Conservation (phyloP, 345 rosid genomes). For the Eucalyptus microcorys region DNA sequence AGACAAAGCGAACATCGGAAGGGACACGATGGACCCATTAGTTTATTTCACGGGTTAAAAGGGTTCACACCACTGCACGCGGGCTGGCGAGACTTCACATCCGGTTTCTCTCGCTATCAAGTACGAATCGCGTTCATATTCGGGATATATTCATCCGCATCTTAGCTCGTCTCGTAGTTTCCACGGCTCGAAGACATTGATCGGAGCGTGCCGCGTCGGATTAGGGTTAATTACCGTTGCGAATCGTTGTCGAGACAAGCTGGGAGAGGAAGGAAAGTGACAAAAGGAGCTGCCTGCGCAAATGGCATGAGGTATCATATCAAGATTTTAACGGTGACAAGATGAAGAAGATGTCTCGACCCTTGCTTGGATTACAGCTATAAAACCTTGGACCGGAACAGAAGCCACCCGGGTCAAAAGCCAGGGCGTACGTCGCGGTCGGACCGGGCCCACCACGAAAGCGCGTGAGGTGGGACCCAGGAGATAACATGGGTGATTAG, state of each 20-base stretch:
- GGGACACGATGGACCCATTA: background rate
- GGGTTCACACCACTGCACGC: background rate
- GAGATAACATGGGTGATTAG: conserved; percentile 9
- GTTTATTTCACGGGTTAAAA: background rate
- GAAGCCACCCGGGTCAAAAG: background rate
- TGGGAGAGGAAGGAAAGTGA: background rate
- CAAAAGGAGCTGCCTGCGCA: background rate
- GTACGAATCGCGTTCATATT: background rate
- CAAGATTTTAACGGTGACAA: background rate
- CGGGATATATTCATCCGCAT: background rate
- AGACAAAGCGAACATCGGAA: background rate
- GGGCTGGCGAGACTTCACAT: background rate
- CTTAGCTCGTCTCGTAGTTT: background rate
- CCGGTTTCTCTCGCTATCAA: background rate
- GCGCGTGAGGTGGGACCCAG: conserved; percentile 32
- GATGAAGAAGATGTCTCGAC: background rate
- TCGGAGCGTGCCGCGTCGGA: background rate
- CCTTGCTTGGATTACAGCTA: background rate
- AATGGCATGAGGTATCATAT: background rate
- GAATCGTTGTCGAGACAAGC: background rate
- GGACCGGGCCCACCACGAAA: background rate
- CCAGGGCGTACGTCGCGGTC: background rate
- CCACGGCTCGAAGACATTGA: too few relatives aligned
- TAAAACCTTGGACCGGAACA: background rate
- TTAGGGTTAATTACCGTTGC: background rate